These are phyloP conservation scores for Sutorius australiensis DNA, from an alignment of 768 basidiomycete genomes.

Conservation along the genomic window DNA sequence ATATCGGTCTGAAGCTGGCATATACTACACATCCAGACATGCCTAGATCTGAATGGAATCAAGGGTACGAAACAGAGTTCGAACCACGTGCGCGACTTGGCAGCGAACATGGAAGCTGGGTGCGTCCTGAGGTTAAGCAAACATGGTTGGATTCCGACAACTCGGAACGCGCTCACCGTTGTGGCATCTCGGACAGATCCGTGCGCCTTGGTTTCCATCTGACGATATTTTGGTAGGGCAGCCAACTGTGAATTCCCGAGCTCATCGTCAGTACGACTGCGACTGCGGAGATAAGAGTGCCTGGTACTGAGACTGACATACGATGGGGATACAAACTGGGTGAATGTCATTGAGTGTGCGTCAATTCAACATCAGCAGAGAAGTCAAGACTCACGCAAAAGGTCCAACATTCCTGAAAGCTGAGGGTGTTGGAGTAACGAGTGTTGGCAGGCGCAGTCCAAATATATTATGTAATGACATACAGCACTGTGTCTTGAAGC, in stretches of 20 bases:
- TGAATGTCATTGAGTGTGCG: slow-evolving; percentile 1
- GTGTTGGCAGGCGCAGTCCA: not conserved
- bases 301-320: slow-evolving; percentile 35
- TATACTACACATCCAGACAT: slow-evolving; percentile 68
- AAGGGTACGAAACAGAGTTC: slow-evolving; percentile 73
- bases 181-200: slow-evolving; percentile 68
- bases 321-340: slow-evolving; percentile 51
- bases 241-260: slow-evolving; percentile 46
- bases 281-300: slow-evolving; percentile 6
- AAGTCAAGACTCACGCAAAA: slow-evolving; percentile 5
- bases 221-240: slow-evolving; percentile 59
- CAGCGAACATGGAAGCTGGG: slow-evolving; percentile 55
- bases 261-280: slow-evolving; percentile 2
- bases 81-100: slow-evolving; percentile 69
- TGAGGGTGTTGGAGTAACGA: not conserved
- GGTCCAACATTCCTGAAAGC: not conserved
- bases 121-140: not conserved
- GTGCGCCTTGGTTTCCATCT: slow-evolving; percentile 47
- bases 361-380: not conserved
- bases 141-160: not conserved
- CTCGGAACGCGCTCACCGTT: slow-evolving; percentile 49
- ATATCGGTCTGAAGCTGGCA: slow-evolving; percentile 61
- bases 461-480: too few relatives aligned
- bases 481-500: too few relatives aligned
- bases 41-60: slow-evolving; percentile 57